phyloP scores from a whole-genome alignment of 805 yeast genomes.

The Priceomyces medius region DNA sequence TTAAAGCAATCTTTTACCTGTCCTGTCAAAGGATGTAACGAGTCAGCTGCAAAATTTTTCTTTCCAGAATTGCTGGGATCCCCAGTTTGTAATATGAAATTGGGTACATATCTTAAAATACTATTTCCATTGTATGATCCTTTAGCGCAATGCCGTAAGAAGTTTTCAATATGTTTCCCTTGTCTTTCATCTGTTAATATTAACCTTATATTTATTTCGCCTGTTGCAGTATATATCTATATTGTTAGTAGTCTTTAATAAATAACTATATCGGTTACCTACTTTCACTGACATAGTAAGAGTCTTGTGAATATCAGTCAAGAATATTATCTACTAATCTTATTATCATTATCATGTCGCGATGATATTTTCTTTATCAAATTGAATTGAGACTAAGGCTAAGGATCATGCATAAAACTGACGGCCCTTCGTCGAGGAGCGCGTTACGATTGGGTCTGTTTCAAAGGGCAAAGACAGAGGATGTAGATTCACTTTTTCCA shows the following conservation, averaged over 20 bases:
- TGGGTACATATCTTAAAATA: conserved; percentile 18
- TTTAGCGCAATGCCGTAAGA: conserved; percentile 21
- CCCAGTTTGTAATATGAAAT: conserved; percentile 22
- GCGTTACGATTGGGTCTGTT: conserved; percentile 11
- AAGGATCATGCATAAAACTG: neutral
- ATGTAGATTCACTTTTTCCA: conserved; percentile 9
- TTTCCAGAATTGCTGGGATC: conserved; percentile 18
- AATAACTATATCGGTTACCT: neutral
- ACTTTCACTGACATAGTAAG: conserved; percentile 8
- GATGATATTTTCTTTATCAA: neutral
- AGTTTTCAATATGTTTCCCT: conserved; percentile 17
- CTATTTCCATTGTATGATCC: conserved; percentile 16
- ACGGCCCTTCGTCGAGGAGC: no score
- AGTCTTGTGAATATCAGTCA: no score
- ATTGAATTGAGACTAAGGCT: neutral
- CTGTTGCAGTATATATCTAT: conserved; percentile 17
- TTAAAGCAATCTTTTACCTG: neutral
- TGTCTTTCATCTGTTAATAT: conserved; percentile 7
- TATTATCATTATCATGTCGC: neutral
- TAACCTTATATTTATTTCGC: conserved; percentile 16
- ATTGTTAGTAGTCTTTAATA: conserved; percentile 3
- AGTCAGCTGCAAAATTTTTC: conserved; percentile 12
- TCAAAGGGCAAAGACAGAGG: conserved; percentile 15
- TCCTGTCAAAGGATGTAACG: neutral
- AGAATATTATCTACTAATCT: no score